These are phyloP conservation scores for Cenococcum geophilum DNA, from an alignment of 495 filamentous ascomycete species.

Conservation along the genomic window DNA sequence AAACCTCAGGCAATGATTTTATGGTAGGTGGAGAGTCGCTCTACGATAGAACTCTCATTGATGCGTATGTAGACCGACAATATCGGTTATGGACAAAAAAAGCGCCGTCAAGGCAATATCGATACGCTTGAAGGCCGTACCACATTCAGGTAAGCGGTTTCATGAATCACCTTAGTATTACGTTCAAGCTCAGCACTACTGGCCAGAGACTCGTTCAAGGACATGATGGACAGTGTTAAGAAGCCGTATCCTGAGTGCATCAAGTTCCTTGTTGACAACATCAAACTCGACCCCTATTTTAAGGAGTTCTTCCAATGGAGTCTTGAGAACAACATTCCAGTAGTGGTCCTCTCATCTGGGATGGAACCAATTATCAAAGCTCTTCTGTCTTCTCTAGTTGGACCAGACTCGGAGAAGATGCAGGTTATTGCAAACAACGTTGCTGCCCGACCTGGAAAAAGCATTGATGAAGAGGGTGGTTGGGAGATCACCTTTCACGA, in stretches of 20 bases:
- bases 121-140: slow-evolving; percentile 62
- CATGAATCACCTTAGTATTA: background rate
- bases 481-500: slow-evolving; percentile 89
- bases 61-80: slow-evolving; percentile 65
- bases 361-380: slow-evolving; percentile 90
- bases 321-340: slow-evolving; percentile 72
- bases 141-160: slow-evolving; percentile 57
- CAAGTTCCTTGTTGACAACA: slow-evolving; percentile 65
- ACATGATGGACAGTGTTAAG: slow-evolving; percentile 78
- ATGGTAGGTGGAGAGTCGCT: slow-evolving; percentile 46
- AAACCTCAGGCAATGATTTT: slow-evolving; percentile 75
- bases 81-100: slow-evolving; percentile 67
- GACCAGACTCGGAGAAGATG: slow-evolving; percentile 63
- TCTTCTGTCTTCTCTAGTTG: slow-evolving; percentile 70
- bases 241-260: slow-evolving; percentile 78
- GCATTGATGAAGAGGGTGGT: slow-evolving; percentile 67
- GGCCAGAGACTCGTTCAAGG: slow-evolving; percentile 66
- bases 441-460: slow-evolving; percentile 58
- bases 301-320: slow-evolving; percentile 79
- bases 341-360: slow-evolving; percentile 82
- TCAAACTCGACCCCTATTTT: slow-evolving; percentile 82
- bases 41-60: slow-evolving; percentile 6
- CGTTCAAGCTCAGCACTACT: background rate
- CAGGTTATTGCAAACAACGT: slow-evolving; percentile 83
- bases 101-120: slow-evolving; percentile 59